These are phyloP conservation scores for Penicillium mononematosum DNA, from an alignment of 495 filamentous ascomycete species.

Conservation along the genomic window DNA sequence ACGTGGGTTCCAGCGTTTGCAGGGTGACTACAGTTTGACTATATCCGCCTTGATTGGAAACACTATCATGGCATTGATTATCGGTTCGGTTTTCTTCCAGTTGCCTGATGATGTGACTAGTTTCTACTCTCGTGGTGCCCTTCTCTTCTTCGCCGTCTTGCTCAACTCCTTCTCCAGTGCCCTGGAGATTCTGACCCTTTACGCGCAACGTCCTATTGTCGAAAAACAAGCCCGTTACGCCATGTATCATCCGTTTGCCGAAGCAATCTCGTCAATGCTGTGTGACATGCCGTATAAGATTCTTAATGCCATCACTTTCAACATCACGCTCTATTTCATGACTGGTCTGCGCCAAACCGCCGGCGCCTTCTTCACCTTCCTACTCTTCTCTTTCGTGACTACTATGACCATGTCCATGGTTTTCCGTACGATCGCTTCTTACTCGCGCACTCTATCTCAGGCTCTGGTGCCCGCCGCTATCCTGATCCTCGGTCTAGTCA, in stretches of 20 bases:
- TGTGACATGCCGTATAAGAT: constrained; percentile 62
- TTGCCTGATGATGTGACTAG: constrained; percentile 59
- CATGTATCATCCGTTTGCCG: constrained; percentile 65
- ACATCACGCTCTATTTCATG: constrained; percentile 62
- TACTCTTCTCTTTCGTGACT: constrained; percentile 53
- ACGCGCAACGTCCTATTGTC: constrained; percentile 64
- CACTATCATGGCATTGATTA: constrained; percentile 76
- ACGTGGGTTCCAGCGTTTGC: constrained; percentile 58
- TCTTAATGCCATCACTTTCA: constrained; percentile 51
- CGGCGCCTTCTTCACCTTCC: constrained; percentile 60
- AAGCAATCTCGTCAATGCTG: constrained; percentile 60
- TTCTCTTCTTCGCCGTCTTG: constrained; percentile 91
- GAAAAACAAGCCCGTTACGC: constrained; percentile 67
- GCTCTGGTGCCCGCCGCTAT: constrained; percentile 53
- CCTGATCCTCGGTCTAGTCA: constrained; percentile 51
- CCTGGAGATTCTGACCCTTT: constrained; percentile 68
- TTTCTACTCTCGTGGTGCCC: constrained; percentile 80
- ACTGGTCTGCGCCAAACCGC: constrained; percentile 50
- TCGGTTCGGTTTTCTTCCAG: constrained; percentile 87
- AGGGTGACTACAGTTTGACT: constrained; percentile 73
- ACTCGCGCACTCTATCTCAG: constrained; percentile 53
- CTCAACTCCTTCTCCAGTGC: constrained; percentile 85
- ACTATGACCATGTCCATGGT: constrained; percentile 62
- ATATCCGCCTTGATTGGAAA: constrained; percentile 77
- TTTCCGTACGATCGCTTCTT: constrained; percentile 52